phyloP scores from a whole-genome alignment of 805 yeast genomes.

The Wickerhamomyces queroliae region DNA sequence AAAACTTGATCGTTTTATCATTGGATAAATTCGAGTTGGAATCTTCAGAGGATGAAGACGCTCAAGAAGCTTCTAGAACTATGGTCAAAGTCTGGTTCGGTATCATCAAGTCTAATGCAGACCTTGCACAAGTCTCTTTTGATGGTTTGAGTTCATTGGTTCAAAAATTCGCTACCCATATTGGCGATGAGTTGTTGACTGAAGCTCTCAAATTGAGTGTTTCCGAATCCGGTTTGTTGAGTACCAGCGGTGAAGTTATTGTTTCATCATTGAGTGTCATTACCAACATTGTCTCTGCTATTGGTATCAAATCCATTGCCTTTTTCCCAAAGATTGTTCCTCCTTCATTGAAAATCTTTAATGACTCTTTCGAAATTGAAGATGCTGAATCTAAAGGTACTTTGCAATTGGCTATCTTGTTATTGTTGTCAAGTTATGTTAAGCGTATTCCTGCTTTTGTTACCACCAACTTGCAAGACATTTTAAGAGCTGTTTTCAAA shows the following conservation, averaged over 20 bases:
- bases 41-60: conserved; percentile 41
- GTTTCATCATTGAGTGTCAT: conserved; percentile 72
- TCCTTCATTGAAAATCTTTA: conserved; percentile 60
- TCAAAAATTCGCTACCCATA: conserved; percentile 50
- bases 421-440: conserved; percentile 67
- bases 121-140: conserved; percentile 61
- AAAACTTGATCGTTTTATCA: conserved; percentile 57
- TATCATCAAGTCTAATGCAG: conserved; percentile 29
- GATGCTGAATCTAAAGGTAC: conserved; percentile 25
- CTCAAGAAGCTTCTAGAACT: conserved; percentile 43
- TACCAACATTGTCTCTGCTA: conserved; percentile 58
- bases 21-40: conserved; percentile 68
- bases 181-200: conserved; percentile 42
- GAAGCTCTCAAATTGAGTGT: conserved; percentile 44
- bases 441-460: conserved; percentile 85
- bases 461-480: conserved; percentile 57
- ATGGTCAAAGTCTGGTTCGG: conserved; percentile 45
- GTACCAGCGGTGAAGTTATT: conserved; percentile 51
- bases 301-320: conserved; percentile 86
- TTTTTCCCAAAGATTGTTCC: conserved; percentile 81
- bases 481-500: conserved; percentile 51
- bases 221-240: conserved; percentile 49
- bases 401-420: conserved; percentile 64
- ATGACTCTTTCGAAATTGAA: conserved; percentile 20
- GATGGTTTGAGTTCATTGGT: conserved; percentile 62